A percentile compares a stretch with the other conserved stretches of the same genome.
These are phyloP conservation scores for Chlamydomonas sp. DNA, from an alignment of 139 green algal genomes.

Conservation along the genomic window DNA sequence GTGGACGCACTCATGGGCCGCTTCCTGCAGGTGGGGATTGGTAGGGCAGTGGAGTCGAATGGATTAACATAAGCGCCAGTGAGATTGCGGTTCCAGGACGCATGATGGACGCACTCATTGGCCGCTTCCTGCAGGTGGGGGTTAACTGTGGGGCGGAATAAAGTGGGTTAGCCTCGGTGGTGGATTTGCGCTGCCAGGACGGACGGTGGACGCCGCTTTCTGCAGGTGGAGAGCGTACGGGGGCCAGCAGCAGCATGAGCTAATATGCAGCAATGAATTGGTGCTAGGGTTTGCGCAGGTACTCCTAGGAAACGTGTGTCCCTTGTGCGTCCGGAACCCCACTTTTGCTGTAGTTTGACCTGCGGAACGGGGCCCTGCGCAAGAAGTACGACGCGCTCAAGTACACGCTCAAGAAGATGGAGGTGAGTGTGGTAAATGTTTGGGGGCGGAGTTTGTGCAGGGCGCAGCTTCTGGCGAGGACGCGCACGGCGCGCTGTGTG, in stretches of 20 bases:
- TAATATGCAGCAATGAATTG: too few species aligned
- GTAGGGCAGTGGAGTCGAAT: neutral
- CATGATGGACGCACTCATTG: slow-evolving; percentile 76
- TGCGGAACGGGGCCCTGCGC: slow-evolving; percentile 76
- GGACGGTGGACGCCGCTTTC: slow-evolving; percentile 61
- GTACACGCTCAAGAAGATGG: slow-evolving; percentile 86
- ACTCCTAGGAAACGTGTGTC: too few species aligned
- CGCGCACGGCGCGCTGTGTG: too few species aligned
- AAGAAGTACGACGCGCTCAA: slow-evolving; percentile 88
- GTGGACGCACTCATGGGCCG: slow-evolving; percentile 74
- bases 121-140: slow-evolving; percentile 52
- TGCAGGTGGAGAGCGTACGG: slow-evolving; percentile 29
- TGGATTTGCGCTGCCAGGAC: slow-evolving; percentile 51
- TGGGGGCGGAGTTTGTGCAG: neutral
- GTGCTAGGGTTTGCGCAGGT: too few species aligned
- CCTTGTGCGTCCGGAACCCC: too few species aligned
- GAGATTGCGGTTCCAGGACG: slow-evolving; percentile 51
- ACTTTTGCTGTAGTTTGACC: slow-evolving; percentile 65
- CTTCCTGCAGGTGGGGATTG: slow-evolving; percentile 47
- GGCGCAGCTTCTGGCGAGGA: too few species aligned
- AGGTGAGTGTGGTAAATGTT: slow-evolving; percentile 45
- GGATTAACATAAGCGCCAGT: neutral
- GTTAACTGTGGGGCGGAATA: neutral
- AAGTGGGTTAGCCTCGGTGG: neutral
- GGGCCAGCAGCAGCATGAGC: too few species aligned